Evolutionary conservation across 164 flowering plant genomes (phyloP), one percentile per base, ranked within the genome.

Genomic region (Hamamelis virginiana): DNA sequence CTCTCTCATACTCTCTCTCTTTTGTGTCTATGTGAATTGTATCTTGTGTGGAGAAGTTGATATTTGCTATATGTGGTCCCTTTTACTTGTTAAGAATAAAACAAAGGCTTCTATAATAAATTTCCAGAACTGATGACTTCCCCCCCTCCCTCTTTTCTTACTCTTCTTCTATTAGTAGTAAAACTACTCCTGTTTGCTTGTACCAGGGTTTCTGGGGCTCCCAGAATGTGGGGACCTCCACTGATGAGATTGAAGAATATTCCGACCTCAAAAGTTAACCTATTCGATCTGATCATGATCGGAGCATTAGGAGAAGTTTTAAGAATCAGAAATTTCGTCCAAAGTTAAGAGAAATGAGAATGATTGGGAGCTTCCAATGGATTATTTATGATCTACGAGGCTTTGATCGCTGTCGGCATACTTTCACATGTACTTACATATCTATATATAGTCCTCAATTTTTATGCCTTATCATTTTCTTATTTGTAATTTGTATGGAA

Each of bases 291-390:
- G 71, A 62, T 70, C 65, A 27, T 9, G 33, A 28, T 21, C 67
- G 41, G 53, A 53, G 66, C 41, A 68, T 26, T 5, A 53, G 27
- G 25, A 80, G 74, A 75, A 58, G 48, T 15, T 67, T n/a, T 25
- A 38, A 69, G 0, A 21, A 60, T 16, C 59, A 26, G 50, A 82
- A 66, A 27, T 72, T 60, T 43, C 62, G 45, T 43, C 59, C 68
- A 9, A 76, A 72, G 59, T 59, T 25, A 26, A 72, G 73, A 56
- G 80, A 78, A 21, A 26, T 1, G 81, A 76, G 19, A 89, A 83
- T 68, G 83, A 87, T 11, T 89, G 86, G 94, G 88, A 85, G 61
- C 87, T 84, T 13, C 94, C 93, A 6, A 85, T 85, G 82, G 93
- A 89, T 69, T 89, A 85, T 71, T 50, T 79, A 41, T 84, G 78